These are phyloP conservation scores for Phytophthora ramorum DNA, from an alignment of 352 stramenopile genomes.

Conservation along the genomic window DNA sequence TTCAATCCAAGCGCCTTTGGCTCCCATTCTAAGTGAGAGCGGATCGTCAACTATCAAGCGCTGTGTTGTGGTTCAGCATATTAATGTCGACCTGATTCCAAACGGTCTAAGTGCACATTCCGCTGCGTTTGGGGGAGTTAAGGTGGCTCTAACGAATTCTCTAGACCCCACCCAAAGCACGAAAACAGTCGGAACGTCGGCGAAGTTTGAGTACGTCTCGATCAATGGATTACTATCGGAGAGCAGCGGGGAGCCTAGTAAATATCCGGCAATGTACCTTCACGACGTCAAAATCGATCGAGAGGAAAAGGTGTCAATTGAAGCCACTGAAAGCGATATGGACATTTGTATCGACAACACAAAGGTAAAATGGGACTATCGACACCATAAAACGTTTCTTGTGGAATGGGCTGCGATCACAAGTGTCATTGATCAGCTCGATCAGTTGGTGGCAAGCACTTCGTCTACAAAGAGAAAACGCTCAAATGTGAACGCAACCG, in stretches of 20 bases:
- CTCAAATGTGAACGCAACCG: not conserved
- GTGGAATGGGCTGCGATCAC: conserved; percentile 35
- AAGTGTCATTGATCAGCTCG: conserved; percentile 42
- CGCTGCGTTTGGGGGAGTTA: conserved; percentile 25
- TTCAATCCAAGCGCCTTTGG: conserved; percentile 26
- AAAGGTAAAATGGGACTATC: conserved; percentile 45
- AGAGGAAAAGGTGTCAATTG: conserved; percentile 26
- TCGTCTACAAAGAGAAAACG: conserved; percentile 22
- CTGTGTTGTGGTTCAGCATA: conserved; percentile 23
- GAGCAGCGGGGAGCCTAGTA: not conserved
- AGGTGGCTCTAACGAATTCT: conserved; percentile 12
- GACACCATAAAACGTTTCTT: conserved; percentile 38
- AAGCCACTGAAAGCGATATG: conserved; percentile 39
- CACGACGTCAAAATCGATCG: conserved; percentile 36
- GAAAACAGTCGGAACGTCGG: conserved; percentile 20
- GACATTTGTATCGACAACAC: conserved; percentile 34
- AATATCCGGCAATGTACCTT: conserved; percentile 32
- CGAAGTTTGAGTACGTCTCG: conserved; percentile 31
- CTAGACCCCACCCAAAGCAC: conserved; percentile 9
- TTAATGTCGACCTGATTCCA: conserved; percentile 24
- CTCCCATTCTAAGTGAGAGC: conserved; percentile 14
- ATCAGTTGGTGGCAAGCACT: conserved; percentile 41
- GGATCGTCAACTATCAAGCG: conserved; percentile 21
- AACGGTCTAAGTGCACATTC: conserved; percentile 20
- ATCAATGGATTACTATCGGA: conserved; percentile 30